Conservation (phyloP, 345 rosid species). For the Rhodamnia rubescens region DNA sequence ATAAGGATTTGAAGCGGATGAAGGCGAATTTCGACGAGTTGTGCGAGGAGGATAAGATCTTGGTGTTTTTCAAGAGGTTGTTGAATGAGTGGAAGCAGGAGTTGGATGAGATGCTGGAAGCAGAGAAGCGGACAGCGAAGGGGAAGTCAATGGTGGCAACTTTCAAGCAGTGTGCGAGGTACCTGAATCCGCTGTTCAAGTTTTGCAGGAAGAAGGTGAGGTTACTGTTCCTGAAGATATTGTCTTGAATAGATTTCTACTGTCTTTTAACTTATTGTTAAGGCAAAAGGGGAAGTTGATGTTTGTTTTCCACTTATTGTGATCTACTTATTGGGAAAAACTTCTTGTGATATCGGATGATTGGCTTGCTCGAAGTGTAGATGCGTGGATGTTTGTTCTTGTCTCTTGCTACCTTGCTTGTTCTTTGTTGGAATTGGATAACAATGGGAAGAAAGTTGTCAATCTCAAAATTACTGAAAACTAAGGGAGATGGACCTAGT, state of each 20-base stretch:
- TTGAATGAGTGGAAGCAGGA: conserved; percentile 96
- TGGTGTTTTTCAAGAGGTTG: conserved; percentile 81
- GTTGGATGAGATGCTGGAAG: conserved; percentile 61
- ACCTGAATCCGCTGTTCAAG: conserved; percentile 83
- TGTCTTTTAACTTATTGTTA: neutral
- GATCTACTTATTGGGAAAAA: neutral
- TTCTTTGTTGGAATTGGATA: neutral
- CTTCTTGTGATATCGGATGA: neutral
- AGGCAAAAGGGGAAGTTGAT: neutral
- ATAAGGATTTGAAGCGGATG: conserved; percentile 81
- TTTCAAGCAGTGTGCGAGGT: conserved; percentile 93
- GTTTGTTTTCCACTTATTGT: neutral
- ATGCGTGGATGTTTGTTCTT: neutral
- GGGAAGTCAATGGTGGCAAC: conserved; percentile 92
- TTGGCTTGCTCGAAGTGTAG: neutral
- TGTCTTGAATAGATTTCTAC: neutral
- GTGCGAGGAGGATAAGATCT: conserved; percentile 86
- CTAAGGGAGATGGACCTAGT: neutral
- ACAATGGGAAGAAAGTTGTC: neutral
- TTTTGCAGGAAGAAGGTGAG: conserved; percentile 95
- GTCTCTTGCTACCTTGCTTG: neutral
- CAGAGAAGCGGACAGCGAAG: conserved; percentile 83
- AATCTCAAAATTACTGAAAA: neutral
- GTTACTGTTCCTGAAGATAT: neutral
- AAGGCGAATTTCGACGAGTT: conserved; percentile 78